Evolutionary conservation across 257 asterid species (phyloP), one percentile per base, ranked within the genome.

Genomic region (Salvia miltiorrhiza): DNA sequence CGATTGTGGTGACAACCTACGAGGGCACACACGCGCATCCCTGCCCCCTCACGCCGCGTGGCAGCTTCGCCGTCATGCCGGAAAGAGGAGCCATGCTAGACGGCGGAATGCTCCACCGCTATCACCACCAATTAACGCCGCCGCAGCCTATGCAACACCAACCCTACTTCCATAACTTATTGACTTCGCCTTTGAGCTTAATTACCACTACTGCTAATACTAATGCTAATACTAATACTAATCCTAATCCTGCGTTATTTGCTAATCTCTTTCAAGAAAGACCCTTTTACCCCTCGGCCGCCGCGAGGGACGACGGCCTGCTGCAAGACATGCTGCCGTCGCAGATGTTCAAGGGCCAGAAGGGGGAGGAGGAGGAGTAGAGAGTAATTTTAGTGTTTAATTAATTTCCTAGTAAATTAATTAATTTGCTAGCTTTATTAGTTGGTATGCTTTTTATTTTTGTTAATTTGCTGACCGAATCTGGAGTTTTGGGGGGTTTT

Each of bases 21-120:
- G 97, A 93, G 78, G 98, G 98, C 61, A 87, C 82, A 14, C 98
- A 93, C 74, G 83, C 74, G 7, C 98, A 90, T 73, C 90, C 86
- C 23, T 78, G 80, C 43, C 90, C 93, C 44, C 55, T 85, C 1
- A 77, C 66, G 19, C 83, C 79, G 30, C 72, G 71, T 13, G 89
- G 90, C 23, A 69, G 21, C 82, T 78, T 83, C 32, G 93, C 86
- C 7, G 9, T 78, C 12, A 13, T 81, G 59, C 85, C 87, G 33
- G 74, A 19, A 14, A 35, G 52, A n/a, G n/a, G n/a, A n/a, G 9
- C 24, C 12, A 17, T 47, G 54, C 54, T 47, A 2, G 59, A 73
- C 33, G 61, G 47, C 9, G 50, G 63, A 13, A 47, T 61, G 72
- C 39, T 69, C 43, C 43, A 50, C 57, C 9, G 7, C 19, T 1